Evolutionary conservation across 2,329 filamentous ascomycete species (phyloP), one percentile per base, ranked within the genome.

Genomic region (Alternaria postmessia): DNA sequence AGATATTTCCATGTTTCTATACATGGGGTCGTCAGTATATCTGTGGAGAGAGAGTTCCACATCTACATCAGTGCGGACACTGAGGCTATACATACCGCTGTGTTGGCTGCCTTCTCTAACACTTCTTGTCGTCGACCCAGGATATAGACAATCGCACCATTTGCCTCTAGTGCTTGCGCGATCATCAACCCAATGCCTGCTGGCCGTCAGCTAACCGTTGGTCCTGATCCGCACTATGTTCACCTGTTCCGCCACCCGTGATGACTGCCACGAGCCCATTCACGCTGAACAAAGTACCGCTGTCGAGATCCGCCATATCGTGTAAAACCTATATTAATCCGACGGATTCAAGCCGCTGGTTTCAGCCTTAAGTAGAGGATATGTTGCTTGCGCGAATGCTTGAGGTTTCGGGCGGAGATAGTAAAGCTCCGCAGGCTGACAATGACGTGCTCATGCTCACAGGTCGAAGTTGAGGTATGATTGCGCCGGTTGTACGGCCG

Each of bases 111-210:
- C 28, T 56, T 24, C 46, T 68, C 54, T n/a, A 74, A 62, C 1
- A 62, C 61, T 5, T 67, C 62, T 28, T 65, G 51, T 20, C 70
- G 67, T 18, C 69, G 63, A 5, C 69, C 70, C 4, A 74, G 52
- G 20, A 73, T 69, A 34, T 72, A 73, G 7, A 72, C 69, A 20
- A 68, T 63, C 18, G 63, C 65, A 38, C 68, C 69, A 22, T 68
- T 69, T n/a, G 61, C 42, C 3, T 63, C 63, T 2, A 72, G 61
- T 12, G 71, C 60, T 59, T 65, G 63, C 3, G 69, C 58, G 7
- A 72, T 68, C 62, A 68, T 72, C 20, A 68, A 42, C 2, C 70
- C 69, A 26, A 73, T 72, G 7, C 69, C 69, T 70, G 32, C 4
- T 3, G 14, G 6, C 14, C 12, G 5, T 36, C 32, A 36, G 32